Evolutionary conservation across 306 rosid genomes (phyloP), one percentile per base, ranked within the genome.

Genomic region (Geum urbanum): DNA sequence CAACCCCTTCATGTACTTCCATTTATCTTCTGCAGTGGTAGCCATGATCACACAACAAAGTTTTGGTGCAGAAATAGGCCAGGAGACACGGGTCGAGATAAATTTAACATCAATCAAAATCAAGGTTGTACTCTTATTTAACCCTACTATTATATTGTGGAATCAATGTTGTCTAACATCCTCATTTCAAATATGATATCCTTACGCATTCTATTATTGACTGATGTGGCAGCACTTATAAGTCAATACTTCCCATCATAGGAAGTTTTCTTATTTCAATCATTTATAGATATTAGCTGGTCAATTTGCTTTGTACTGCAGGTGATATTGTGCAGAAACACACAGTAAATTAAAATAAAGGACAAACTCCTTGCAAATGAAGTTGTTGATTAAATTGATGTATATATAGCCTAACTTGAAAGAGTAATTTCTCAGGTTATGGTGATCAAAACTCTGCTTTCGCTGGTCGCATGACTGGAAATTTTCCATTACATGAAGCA

Each of bases 1-100:
- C 48, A 43, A 19, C 72, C 50, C 61, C 72, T 47, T 70, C 47
- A 69, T 57, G 66, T 62, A 54, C 55, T 61, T 65, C 19, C 61
- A 63, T 66, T 59, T 66, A 69, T 78, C 66, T 79, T 60, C 62
- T 87, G 82, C 96, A 94, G 98, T 83, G 99, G 99, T 67, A 94
- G 99, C 97, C 87, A 91, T 78, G 97, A 94, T 86, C 99, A 94
- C 72, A 88, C 96, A 57, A 94, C 99, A 6, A 94, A 83, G 83
- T 94, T 94, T 81, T 94, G 99, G 97, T 88, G 97, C 79, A 80
- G 99, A 86, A 88, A 94, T 75, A 86, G 99, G 84, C 99, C 99
- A 27, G 99, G 99, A 44, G 99, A 94, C 86, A 83, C 84, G 58
- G 86, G 78, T 37, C 96, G 92, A 55, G 98, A 90, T 79, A 92